Base-by-base conservation (phyloP, 306 rosid genomes). In the Mimosa pudica region DNA sequence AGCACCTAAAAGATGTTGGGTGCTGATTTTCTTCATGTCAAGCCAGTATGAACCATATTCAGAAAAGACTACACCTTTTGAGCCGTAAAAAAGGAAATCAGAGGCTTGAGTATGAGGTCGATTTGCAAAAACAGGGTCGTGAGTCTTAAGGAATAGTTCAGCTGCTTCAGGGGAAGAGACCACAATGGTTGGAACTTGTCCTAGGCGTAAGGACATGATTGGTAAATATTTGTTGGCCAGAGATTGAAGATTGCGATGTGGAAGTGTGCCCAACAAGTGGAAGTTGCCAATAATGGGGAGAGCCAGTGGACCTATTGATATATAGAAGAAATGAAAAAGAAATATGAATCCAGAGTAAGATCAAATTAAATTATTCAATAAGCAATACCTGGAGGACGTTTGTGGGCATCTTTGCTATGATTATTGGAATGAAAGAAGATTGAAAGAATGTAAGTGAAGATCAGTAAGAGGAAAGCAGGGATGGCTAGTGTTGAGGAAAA, bases 111-210 rank as follows among this genome's bases (percentile, higher is more conserved):
- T 36, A 1, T 16, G 64, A 46, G 1, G 87, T 81, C 87, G 55
- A 57, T 51, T 71, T 13, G 80, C 76, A 1, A 83, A 86, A 70
- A 5, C 10, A 18, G 61, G 4, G 83, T 90, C 92, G 14, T 88
- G 82, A 4, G 88, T 88, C 73, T 81, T 90, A 68, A 92, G 92
- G 78, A 89, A 84, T 13, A 75, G 86, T 64, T 92, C 79, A 0
- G 91, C 92, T 3, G 84, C 52, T 54, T 58, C 62, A 11, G 91
- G 78, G 35, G 93, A 87, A 0, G 89, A 83, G 52, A 87, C 18
- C 72, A 81, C 85, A 10, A 87, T 67, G 46, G 82, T 1, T 24
- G 84, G 80, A 6, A 79, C 82, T 5, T 61, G 73, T 62, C 88
- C 92, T 3, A 89, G 62, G 7, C 87, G 45, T 8, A 85, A 49